Evolutionary conservation across 176 grass and related monocot genomes (phyloP).

Genomic region (Areca catechu): DNA sequence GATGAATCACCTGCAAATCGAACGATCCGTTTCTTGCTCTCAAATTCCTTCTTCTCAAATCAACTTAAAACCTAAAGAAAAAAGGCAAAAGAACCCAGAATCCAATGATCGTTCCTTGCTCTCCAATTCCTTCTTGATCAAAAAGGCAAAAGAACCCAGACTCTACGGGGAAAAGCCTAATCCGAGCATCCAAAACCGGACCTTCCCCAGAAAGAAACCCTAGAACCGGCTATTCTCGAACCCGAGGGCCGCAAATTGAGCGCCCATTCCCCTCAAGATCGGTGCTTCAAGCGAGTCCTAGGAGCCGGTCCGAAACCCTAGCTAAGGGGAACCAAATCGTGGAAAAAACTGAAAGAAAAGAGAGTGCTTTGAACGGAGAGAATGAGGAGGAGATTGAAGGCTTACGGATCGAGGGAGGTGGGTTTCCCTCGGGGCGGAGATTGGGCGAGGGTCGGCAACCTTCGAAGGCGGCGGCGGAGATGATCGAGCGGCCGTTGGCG

Average conservation of each 20-base stretch:
- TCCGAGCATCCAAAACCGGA: too few relatives aligned
- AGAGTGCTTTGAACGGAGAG: neutral
- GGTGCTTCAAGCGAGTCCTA: constrained; percentile 2
- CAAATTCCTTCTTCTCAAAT: neutral
- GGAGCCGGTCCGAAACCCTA: constrained; percentile 5
- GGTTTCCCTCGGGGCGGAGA: too few relatives aligned
- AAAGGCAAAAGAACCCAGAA: neutral
- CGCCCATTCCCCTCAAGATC: too few relatives aligned
- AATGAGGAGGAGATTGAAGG: neutral
- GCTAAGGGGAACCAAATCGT: neutral
- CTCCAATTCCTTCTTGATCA: neutral
- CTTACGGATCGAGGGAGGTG: neutral
- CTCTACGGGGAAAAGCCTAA: too few relatives aligned
- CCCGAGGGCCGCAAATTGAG: too few relatives aligned
- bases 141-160: neutral
- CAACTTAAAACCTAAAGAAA: too few relatives aligned
- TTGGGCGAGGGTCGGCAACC: neutral
- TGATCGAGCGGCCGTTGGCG: neutral
- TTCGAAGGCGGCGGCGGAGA: neutral
- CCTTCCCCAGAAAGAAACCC: too few relatives aligned
- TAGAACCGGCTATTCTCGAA: too few relatives aligned
- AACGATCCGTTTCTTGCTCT: neutral
- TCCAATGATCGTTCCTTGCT: neutral
- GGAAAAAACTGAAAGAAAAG: neutral
- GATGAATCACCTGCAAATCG: neutral